A percentile compares a stretch with the other conserved stretches of the same genome.
phyloP scores from a whole-genome alignment of 768 basidiomycete genomes.

The Gyrodon lividus region DNA sequence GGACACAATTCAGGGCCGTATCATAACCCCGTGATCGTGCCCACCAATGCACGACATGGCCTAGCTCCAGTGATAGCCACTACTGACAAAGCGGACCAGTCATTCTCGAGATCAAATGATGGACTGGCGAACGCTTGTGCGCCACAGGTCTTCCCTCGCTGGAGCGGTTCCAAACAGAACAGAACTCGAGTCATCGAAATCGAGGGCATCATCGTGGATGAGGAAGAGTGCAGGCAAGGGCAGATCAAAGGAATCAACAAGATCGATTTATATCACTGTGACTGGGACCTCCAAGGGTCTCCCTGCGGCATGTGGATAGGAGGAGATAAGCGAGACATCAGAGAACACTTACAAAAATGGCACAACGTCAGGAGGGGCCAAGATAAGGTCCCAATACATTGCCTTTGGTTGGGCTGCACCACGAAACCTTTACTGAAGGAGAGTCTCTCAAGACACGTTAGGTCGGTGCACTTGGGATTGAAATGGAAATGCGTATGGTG shows the following conservation, averaged over 20 bases:
- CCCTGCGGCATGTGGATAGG: constrained; percentile 5
- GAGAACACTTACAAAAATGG: constrained; percentile 1
- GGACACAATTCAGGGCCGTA: too few relatives aligned
- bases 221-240: neutral
- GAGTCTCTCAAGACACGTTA: neutral
- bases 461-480: neutral
- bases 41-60: too few relatives aligned
- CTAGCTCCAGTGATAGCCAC: too few relatives aligned
- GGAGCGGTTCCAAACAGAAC: neutral
- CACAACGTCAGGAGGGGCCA: neutral
- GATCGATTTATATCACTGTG: neutral
- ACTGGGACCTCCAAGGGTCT: neutral
- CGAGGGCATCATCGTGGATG: neutral
- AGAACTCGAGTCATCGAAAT: neutral
- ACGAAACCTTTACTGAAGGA: neutral
- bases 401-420: constrained; percentile 1
- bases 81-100: too few relatives aligned
- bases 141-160: too few relatives aligned
- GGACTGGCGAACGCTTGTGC: too few relatives aligned
- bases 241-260: neutral
- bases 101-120: too few relatives aligned
- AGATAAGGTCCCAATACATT: neutral
- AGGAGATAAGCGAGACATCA: neutral
- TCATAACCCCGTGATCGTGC: too few relatives aligned
- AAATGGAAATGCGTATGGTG: neutral